Conservation (phyloP, 495 filamentous ascomycete species). For the Collariella sp. region DNA sequence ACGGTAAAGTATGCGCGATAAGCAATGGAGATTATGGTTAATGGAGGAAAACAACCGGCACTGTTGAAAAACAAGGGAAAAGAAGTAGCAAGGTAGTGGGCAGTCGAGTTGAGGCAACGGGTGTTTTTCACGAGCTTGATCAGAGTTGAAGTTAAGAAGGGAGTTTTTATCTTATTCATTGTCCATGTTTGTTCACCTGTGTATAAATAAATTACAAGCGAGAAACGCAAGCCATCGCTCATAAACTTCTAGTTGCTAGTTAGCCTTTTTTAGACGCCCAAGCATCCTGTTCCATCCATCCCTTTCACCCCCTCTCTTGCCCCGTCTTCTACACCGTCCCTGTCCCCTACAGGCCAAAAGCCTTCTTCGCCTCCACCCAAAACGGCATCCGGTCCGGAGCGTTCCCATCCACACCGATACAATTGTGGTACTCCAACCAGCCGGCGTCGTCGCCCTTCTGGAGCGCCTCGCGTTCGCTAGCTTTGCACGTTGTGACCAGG, state of each 20-base stretch:
- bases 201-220: neutral
- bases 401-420: constrained; percentile 47
- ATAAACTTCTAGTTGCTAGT: neutral
- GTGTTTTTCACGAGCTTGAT: too few relatives aligned
- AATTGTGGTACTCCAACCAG: constrained; percentile 56
- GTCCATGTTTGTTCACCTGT: neutral
- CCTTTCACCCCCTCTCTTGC: too few relatives aligned
- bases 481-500: constrained; percentile 53
- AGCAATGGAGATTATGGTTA: too few relatives aligned
- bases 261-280: too few relatives aligned
- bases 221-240: neutral
- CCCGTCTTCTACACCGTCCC: neutral
- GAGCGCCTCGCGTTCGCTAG: constrained; percentile 39
- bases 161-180: neutral
- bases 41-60: too few relatives aligned
- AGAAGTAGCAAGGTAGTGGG: too few relatives aligned
- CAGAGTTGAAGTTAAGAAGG: too few relatives aligned
- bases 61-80: too few relatives aligned
- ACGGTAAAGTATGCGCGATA: too few relatives aligned
- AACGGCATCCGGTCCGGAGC: constrained; percentile 44
- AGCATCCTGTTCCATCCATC: too few relatives aligned
- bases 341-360: constrained; percentile 28
- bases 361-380: constrained; percentile 45
- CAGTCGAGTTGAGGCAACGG: too few relatives aligned
- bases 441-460: constrained; percentile 44